Base-by-base conservation (phyloP, 2,329 filamentous ascomycete genomes). In the Sordariomycetes sp. region DNA sequence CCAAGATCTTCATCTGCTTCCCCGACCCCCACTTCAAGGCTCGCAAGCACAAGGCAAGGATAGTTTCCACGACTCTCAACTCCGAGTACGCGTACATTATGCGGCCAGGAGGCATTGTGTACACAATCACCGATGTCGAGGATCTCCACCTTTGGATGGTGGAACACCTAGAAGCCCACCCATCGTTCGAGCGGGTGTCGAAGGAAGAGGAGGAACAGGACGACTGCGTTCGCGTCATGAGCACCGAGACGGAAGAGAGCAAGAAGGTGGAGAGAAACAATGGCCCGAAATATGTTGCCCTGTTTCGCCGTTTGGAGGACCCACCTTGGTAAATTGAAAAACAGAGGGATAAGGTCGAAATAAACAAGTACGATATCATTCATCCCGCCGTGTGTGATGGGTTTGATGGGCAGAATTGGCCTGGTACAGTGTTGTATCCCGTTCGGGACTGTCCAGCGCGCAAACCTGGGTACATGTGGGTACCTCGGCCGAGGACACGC, bases 1-100 rank as follows among this genome's bases (percentile, higher is more conserved):
- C 80, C 62, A 95, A 95, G 69, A 89, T 97, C 68, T 99, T 99
- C 72, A 89, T 99, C 66, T 99, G 94, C 76, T 99, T 99, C 69
- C 94, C 94, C 0, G 94, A 99, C 68, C 94, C 94, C 60, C 94
- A 99, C 73, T 99, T 99, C 79, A 99, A 99, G 74, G 85, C 90
- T 14, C 83, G 93, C 62, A 99, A 99, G 73, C 94, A 97, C 77
- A 99, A 99, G 74, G 92, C 92, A 46, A 81, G 94, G 46, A 99
- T 99, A 65, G 90, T 99, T 2, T 94, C 89, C 24, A 81, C 88
- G 51, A 91, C 90, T 16, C 76, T 99, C 57, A 92, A 90, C 67
- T 89, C 91, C 0, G 94, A 99, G 72, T 99, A 99, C 68, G 94
- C 94, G 0, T 97, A 88, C 69, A 89, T 88, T 11, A 68, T 97